Percentiles rank a stretch among this genome's conserved stretches.
Evolutionary conservation across 1,139 yeast genomes (phyloP).

Genomic region (Zygosaccharomyces pseudobailii): DNA sequence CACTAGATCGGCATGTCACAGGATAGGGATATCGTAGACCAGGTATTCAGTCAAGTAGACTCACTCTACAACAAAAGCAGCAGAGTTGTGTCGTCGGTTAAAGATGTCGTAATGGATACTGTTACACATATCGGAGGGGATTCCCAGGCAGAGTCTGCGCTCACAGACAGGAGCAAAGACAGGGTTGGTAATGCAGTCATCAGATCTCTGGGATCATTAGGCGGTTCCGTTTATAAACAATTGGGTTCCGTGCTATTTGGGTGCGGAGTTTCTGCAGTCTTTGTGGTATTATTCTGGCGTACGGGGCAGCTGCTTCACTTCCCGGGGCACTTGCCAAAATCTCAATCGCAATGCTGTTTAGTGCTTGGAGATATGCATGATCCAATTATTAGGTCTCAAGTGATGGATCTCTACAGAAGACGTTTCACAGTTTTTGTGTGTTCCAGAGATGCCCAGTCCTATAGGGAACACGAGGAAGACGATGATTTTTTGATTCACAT

Average conservation of each 20-base stretch:
- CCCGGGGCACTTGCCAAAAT: slow-evolving; percentile 22
- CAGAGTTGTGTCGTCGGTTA: slow-evolving; percentile 7
- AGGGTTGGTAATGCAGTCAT: neutral
- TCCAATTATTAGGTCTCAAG: slow-evolving; percentile 34
- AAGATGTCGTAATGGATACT: slow-evolving; percentile 10
- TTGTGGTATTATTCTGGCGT: slow-evolving; percentile 18
- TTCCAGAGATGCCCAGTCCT: slow-evolving; percentile 23
- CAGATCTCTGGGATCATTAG: neutral
- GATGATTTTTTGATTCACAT: slow-evolving; percentile 30
- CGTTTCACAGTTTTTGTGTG: slow-evolving; percentile 32
- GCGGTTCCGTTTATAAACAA: neutral
- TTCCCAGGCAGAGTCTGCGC: neutral
- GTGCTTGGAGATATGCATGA: slow-evolving; percentile 34
- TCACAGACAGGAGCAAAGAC: neutral
- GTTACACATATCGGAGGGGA: slow-evolving; percentile 8
- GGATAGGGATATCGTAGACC: slow-evolving; percentile 19
- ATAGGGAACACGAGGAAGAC: slow-evolving; percentile 26
- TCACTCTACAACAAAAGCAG: slow-evolving; percentile 8
- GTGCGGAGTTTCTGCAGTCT: slow-evolving; percentile 16
- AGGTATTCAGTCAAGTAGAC: slow-evolving; percentile 14
- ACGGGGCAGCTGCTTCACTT: slow-evolving; percentile 8
- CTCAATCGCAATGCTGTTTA: slow-evolving; percentile 24
- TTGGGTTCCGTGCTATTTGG: slow-evolving; percentile 13
- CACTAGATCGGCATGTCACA: neutral
- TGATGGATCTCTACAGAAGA: slow-evolving; percentile 33